Conservation (phyloP, 192 early-diverging fungal species). For the Coemansia sp. region DNA sequence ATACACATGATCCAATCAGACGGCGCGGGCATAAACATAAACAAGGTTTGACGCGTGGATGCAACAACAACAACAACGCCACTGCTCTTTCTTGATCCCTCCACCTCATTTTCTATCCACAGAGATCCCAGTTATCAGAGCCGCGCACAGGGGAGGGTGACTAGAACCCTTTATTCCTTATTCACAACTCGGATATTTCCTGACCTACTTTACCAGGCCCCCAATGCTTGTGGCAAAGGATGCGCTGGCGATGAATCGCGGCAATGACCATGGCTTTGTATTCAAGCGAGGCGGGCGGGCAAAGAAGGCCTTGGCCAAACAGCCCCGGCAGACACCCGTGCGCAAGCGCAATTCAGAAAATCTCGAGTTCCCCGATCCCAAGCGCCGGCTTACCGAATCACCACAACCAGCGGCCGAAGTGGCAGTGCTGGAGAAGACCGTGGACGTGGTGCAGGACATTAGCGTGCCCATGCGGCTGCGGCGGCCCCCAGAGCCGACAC, state of each 20-base stretch:
- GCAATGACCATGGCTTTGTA: slow-evolving; percentile 46
- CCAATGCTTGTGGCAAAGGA: slow-evolving; percentile 7
- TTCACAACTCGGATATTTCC: no score
- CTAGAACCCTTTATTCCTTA: no score
- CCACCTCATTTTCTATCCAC: no score
- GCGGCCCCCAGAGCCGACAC: slow-evolving; percentile 32
- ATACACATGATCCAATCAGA: no score
- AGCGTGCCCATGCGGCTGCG: slow-evolving; percentile 29
- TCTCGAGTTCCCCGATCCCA: slow-evolving; percentile 30
- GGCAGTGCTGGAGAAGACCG: background rate
- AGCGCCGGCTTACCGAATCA: slow-evolving; percentile 18
- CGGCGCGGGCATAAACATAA: no score
- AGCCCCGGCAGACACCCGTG: background rate
- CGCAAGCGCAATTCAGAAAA: background rate
- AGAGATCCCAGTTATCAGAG: no score
- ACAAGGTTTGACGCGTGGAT: no score
- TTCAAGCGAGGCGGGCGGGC: slow-evolving; percentile 20
- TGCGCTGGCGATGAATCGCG: background rate
- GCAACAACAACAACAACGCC: no score
- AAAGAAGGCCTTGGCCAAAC: no score
- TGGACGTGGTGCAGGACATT: slow-evolving; percentile 18
- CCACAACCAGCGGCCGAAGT: background rate
- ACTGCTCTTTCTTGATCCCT: no score
- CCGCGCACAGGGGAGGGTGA: no score
- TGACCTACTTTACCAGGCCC: no score